Evolutionary conservation across 1,284 basidiomycete species (phyloP), one percentile per base, ranked within the genome.

Genomic region (Heimioporus retisporus): DNA sequence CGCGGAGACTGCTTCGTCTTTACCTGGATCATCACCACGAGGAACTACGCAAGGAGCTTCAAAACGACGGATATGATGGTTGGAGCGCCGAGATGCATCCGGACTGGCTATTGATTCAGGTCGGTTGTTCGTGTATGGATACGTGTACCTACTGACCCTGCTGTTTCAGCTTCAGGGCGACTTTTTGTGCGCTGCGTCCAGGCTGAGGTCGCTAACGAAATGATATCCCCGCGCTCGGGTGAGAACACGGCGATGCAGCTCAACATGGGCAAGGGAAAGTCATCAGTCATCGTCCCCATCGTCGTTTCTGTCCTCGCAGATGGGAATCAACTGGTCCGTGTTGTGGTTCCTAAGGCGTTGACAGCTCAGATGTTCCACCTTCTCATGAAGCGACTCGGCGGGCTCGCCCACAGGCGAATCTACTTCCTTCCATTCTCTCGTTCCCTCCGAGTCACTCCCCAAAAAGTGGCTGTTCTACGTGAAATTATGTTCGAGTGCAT

Each of bases 241-340:
- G n/a, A 61, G 7, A 89, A 82, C 59, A 81, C 80, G 1, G 71
- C 80, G 5, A 75, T 85, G 35, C 87, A 88, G 64, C 80, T 89
- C 23, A 87, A 88, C 56, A 88, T 89, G 88, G 87, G 87, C 2
- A 88, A 88, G 68, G 88, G 88, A 6, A 88, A 88, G 67, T 84
- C 86, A 2, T 84, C 85, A 0, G 86, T 88, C 18, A 88, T 88
- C 42, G 79, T 84, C 0, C 86, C 86, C 1, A 75, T 88, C 25
- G 76, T 80, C 31, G 75, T 81, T 2, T 72, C 80, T 2, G 66
- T 79, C 35, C 73, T 88, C 5, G 83, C 87, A 0, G 74, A 87
- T 69, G 80, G 82, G 1, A 54, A 75, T 6, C 81, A 76, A 23
- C 75, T 88, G 3, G 82, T 83, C 6, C 80, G 87, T 14, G 81